Base-by-base conservation (phyloP, 2,329 filamentous ascomycete species). In the Colletotrichum sp. region DNA sequence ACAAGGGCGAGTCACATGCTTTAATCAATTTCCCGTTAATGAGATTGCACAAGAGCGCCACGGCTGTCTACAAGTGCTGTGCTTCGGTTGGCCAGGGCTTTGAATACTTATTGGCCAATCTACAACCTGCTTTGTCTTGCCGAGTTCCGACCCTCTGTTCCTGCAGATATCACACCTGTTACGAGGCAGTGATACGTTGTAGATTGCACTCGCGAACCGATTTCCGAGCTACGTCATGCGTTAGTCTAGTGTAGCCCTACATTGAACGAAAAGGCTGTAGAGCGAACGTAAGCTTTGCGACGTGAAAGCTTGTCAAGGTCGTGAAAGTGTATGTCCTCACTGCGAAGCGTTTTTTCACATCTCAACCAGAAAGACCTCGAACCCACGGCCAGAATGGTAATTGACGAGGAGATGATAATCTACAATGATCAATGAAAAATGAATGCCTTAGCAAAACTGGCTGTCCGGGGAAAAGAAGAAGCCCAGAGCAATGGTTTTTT, bases 271-370 rank as follows among this genome's bases (percentile, higher is more conserved):
- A 52, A 22, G 10, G 2, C 13, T 22, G n/a, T n/a, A 15, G 28
- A 30, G 28, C 28, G 28, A 30, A 30, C 28, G 28, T 32, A 8
- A 16, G 8, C 15, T 12, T 52, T 22, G 10, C n/a, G 6, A 52
- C 3, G 3, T 7, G 0, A 22, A 52, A 22, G n/a, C 2, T 22
- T 13, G 10, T 22, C 43, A 13, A 52, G n/a, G 2, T 10, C 0
- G 0, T 22, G n/a, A 52, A 22, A 10, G 22, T 48, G 1, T 2
- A 13, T 2, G 43, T 13, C 10, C 43, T 52, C n/a, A 8, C 0
- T 22, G 10, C 10, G n/a, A 22, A 52, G 9, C 18, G 3, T 16
- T 15, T 6, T 39, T 16, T 16, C 34, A 39, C 4, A 39, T 6
- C 34, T 2, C 6, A 39, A 39, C 16, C 34, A 16, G 36, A 18